Base-by-base conservation (phyloP, 1,139 yeast species). In the Candida tropicalis region DNA sequence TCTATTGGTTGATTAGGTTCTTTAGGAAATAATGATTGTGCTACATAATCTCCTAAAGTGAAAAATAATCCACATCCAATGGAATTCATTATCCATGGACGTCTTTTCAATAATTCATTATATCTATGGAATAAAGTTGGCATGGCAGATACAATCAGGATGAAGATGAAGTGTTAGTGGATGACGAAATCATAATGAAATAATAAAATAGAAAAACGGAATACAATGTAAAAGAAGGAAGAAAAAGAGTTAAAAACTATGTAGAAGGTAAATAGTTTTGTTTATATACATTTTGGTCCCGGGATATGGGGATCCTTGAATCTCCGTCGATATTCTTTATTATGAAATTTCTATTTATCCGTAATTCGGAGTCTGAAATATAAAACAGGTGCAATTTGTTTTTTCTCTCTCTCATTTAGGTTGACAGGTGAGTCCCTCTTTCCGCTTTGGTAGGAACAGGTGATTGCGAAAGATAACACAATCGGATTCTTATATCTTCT, bases 31-130 rank as follows among this genome's bases (percentile, higher is more conserved):
- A 75, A 54, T 1, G 63, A 42, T 58, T 89, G 97, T 0, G 96
- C 96, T 24, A 85, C 55, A 1, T 69, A 62, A 57, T 89, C 97
- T 3, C 97, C 97, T 2, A 78, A 48, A 0, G 88, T 93, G 60
- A 88, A 88, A 26, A 88, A 68, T 22, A 80, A 48, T 7, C 85
- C 84, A 1, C 84, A 77, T 42, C 81, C 68, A 25, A 73, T 42
- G 62, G 81, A 75, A 55, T 82, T 82, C 45, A 84, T 78, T 22
- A 71, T 54, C 56, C 71, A 77, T 6, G 87, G 86, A 45, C 73
- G 71, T 34, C 60, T 64, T 49, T 63, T 63, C 36, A 81, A 66
- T 37, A 75, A 60, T 31, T 50, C 55, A 50, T 67, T 70, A 57
- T 77, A 81, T 48, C 55, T 53, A 35, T 60, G 66, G 54, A 77